Evolutionary conservation across 257 asterid species (phyloP), one percentile per base, ranked within the genome.

Genomic region (Solanum bukasovii): DNA sequence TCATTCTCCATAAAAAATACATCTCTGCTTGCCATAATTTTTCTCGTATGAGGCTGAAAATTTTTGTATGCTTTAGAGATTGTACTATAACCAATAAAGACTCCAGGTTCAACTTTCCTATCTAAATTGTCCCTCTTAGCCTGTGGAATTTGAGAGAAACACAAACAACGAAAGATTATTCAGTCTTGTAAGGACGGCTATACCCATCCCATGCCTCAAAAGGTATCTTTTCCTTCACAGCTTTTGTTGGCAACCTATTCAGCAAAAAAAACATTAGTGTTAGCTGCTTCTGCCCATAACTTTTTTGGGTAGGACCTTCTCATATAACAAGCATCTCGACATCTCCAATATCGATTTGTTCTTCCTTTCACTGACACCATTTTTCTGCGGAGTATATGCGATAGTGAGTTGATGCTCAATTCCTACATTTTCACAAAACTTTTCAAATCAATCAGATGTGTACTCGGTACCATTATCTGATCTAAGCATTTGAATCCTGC

Each of bases 41-140:
- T 52, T 6, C 63, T 0, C 0, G 3, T 6, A 5, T 6, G n/a
- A 52, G 63, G n/a, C 4, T 18, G 9, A 52, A 52, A 6, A 0
- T 5, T 52, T 16, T 1, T 52, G 63, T 52, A 2, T 0, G n/a
- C 23, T 52, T 52, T 18, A 1, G 23, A 52, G 23, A 52, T 6
- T 6, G 4, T 52, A 52, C 63, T 16, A 5, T 49, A 14, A 14
- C 21, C 8, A 49, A 49, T 49, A 14, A 42, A 42, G 14, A 11
- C 49, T 11, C 49, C 49, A 42, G 14, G 49, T 42, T 42, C 14
- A 11, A 11, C 3, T 52, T 16, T 52, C 63, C 1, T 16, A 6
- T 16, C 9, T 52, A 52, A 52, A 3, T 52, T 52, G 23, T 52
- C 63, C 63, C 9, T 52, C 63, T 52, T 52, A 52, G 3, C 1